A percentile compares a stretch with the other conserved stretches of the same genome.
These are phyloP conservation scores for Gastrolobium bilobum DNA, from an alignment of 306 rosid species.

Conservation along the genomic window DNA sequence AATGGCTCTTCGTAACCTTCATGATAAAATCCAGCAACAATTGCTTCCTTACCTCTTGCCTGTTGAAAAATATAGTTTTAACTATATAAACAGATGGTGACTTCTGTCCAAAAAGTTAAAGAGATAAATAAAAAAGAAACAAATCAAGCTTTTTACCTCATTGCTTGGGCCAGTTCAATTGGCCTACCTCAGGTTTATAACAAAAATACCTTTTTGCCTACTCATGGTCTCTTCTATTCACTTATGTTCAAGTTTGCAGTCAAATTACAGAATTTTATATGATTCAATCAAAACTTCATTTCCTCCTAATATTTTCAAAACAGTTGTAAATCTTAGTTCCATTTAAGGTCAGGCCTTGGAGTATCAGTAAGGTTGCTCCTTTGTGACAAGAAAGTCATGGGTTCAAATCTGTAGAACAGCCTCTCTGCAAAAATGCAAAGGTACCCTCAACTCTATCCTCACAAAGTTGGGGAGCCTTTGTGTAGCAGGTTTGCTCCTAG, in stretches of 20 bases:
- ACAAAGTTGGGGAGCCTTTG: too few relatives aligned
- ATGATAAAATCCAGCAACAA: constrained; percentile 95
- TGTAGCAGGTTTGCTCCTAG: not conserved
- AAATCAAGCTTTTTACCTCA: constrained; percentile 15
- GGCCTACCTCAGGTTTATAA: constrained; percentile 28
- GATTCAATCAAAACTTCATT: constrained; percentile 22
- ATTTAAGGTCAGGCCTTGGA: not conserved
- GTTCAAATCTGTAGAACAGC: too few relatives aligned
- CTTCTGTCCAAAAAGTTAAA: not conserved
- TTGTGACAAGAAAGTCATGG: too few relatives aligned
- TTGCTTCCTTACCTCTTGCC: constrained; percentile 95
- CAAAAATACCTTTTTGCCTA: not conserved
- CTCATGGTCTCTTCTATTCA: constrained; percentile 17
- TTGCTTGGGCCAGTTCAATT: constrained; percentile 36
- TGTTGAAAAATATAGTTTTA: constrained; percentile 47
- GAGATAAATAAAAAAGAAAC: not conserved
- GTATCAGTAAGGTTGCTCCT: too few relatives aligned
- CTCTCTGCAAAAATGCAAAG: too few relatives aligned
- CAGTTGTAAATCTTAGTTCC: constrained; percentile 11
- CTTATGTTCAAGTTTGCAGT: constrained; percentile 1
- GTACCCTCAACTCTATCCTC: too few relatives aligned
- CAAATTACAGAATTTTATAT: constrained; percentile 42
- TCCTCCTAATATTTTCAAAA: constrained; percentile 20
- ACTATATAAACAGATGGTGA: constrained; percentile 13
- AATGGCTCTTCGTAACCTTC: constrained; percentile 91